Percentiles rank a stretch among this genome's conserved stretches.
Evolutionary conservation across 2,329 filamentous ascomycete species (phyloP).

Genomic region (Fusarium sulawesiense): DNA sequence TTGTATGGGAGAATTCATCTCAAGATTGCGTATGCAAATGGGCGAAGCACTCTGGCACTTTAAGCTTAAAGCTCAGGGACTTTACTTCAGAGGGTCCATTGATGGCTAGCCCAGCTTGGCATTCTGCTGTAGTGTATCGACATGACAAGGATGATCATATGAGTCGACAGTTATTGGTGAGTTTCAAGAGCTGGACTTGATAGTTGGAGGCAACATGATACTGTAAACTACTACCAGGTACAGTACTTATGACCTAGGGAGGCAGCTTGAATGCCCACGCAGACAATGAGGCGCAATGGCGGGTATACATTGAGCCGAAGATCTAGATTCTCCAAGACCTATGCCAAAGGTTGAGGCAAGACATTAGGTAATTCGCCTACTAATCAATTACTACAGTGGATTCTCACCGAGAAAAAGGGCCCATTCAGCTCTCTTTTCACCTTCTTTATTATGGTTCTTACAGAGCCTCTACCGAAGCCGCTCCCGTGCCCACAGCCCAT

Average conservation of each 20-base stretch:
- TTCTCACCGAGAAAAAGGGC: neutral
- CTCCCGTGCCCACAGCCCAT: constrained; percentile 9
- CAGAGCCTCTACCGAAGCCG: neutral
- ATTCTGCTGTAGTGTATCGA: neutral
- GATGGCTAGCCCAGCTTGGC: constrained; percentile 29
- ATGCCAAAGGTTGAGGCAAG: neutral
- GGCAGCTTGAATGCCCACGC: neutral
- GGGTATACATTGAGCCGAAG: constrained; percentile 2
- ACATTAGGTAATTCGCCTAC: constrained; percentile 7
- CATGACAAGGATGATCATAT: constrained; percentile 1
- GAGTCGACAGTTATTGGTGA: constrained; percentile 9
- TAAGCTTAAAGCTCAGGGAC: constrained; percentile 34
- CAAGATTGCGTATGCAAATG: constrained; percentile 28
- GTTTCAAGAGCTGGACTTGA: neutral
- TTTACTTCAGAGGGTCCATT: constrained; percentile 15
- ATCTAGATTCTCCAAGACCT: neutral
- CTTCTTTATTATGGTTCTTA: neutral
- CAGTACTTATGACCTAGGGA: neutral
- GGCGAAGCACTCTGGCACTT: constrained; percentile 30
- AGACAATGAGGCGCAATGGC: constrained; percentile 20
- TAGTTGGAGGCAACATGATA: neutral
- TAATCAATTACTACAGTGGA: neutral
- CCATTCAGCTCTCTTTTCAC: constrained; percentile 12
- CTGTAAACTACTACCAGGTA: neutral
- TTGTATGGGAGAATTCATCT: neutral